These are phyloP conservation scores for Tetragonia tetragonoides DNA, from an alignment of 148 eudicot genomes.

Conservation along the genomic window DNA sequence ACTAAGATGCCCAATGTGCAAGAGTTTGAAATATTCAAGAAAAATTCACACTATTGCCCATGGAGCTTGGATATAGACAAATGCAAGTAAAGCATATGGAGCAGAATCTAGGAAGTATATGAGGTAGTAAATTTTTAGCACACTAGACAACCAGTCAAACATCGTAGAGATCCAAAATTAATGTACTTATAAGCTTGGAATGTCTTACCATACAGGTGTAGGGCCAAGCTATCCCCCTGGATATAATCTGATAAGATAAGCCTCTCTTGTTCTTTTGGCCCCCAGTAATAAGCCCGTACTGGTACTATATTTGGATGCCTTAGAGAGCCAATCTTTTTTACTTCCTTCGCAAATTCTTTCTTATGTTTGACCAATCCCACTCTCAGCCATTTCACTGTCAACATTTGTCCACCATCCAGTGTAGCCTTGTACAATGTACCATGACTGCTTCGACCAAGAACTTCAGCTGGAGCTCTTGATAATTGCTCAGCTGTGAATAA, in stretches of 20 bases:
- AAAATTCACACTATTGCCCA: neutral
- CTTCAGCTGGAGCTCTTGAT: constrained; percentile 93
- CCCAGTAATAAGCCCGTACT: constrained; percentile 93
- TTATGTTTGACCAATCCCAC: constrained; percentile 84
- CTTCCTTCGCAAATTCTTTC: constrained; percentile 92
- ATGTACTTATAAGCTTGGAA: neutral
- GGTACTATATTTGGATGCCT: constrained; percentile 73
- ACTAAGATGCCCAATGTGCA: neutral
- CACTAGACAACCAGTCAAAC: neutral
- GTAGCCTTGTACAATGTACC: constrained; percentile 96
- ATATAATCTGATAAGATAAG: constrained; percentile 85
- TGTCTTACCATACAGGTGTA: constrained; percentile 89
- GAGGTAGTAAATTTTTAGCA: neutral
- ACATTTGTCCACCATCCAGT: constrained; percentile 65
- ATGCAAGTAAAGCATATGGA: neutral
- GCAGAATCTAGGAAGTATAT: neutral
- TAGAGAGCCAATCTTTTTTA: constrained; percentile 71
- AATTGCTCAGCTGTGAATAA: constrained; percentile 84
- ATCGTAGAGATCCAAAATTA: neutral
- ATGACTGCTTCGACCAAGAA: constrained; percentile 93
- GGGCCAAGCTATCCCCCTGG: constrained; percentile 81
- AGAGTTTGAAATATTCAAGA: neutral
- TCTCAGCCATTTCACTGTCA: constrained; percentile 95
- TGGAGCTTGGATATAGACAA: neutral
- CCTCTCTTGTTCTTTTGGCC: constrained; percentile 94